Evolutionary conservation across 164 flowering plant species (phyloP).

Genomic region (Houttuynia cordata): DNA sequence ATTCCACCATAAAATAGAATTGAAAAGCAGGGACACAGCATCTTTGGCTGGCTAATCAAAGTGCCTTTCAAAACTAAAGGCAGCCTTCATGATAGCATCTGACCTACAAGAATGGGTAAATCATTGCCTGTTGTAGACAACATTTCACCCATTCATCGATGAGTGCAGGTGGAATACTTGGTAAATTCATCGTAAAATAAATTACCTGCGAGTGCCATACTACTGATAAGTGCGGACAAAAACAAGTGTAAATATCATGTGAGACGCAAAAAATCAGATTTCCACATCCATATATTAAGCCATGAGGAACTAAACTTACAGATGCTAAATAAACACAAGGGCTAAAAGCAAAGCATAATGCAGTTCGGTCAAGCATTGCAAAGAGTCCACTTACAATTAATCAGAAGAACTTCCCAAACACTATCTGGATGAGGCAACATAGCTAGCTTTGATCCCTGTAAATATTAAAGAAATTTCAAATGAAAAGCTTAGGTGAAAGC

Average conservation of each 20-base stretch:
- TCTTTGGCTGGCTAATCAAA: no score
- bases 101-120: no score
- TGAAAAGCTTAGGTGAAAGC: not conserved
- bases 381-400: slow-evolving; percentile 39
- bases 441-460: slow-evolving; percentile 90
- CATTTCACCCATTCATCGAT: not conserved
- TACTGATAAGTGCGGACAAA: slow-evolving; percentile 88
- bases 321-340: not conserved
- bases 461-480: not conserved
- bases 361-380: not conserved
- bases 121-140: no score
- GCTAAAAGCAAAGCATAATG: not conserved
- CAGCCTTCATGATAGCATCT: no score
- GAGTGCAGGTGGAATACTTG: not conserved
- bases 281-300: slow-evolving; percentile 90
- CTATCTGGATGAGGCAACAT: slow-evolving; percentile 69
- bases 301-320: slow-evolving; percentile 72
- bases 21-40: no score
- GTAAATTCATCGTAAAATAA: not conserved
- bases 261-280: slow-evolving; percentile 97
- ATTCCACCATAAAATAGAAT: no score
- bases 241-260: slow-evolving; percentile 94
- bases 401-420: slow-evolving; percentile 57
- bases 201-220: slow-evolving; percentile 82
- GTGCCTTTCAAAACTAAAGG: no score